These are phyloP conservation scores for Diaporthe destruens DNA, from an alignment of 2,329 filamentous ascomycete genomes.

Conservation along the genomic window DNA sequence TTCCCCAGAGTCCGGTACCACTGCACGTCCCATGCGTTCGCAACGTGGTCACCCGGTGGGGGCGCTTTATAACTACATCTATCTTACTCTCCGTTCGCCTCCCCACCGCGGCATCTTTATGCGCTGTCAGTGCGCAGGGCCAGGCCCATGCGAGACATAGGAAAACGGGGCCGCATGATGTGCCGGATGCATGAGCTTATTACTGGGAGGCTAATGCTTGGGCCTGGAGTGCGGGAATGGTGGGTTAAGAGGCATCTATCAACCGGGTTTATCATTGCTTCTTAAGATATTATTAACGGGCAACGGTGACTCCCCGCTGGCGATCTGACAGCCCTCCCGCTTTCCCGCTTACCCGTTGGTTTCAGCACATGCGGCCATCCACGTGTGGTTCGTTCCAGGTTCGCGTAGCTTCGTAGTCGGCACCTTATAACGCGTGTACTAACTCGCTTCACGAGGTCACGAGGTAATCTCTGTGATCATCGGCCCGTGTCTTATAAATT, in stretches of 20 bases:
- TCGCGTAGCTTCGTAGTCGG: neutral
- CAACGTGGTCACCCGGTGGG: neutral
- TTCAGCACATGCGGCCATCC: neutral
- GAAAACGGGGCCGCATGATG: neutral
- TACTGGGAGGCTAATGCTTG: neutral
- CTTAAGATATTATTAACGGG: too few relatives aligned
- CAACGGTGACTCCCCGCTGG: neutral
- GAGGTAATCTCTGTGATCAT: neutral
- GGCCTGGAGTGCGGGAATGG: neutral
- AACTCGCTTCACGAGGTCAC: too few relatives aligned
- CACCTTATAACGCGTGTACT: neutral
- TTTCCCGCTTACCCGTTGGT: neutral
- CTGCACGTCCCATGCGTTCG: constrained; percentile 24
- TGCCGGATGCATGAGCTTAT: neutral
- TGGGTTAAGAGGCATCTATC: neutral
- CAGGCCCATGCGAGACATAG: neutral
- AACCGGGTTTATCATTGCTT: neutral
- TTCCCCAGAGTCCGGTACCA: neutral
- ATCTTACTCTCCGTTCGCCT: too few relatives aligned
- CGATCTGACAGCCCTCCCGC: neutral
- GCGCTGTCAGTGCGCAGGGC: neutral
- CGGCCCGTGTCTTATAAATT: neutral
- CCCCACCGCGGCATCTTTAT: neutral
- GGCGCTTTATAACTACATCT: neutral
- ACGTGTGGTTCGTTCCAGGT: neutral